Conservation (phyloP, 257 asterid genomes). For the Ilex asprella region DNA sequence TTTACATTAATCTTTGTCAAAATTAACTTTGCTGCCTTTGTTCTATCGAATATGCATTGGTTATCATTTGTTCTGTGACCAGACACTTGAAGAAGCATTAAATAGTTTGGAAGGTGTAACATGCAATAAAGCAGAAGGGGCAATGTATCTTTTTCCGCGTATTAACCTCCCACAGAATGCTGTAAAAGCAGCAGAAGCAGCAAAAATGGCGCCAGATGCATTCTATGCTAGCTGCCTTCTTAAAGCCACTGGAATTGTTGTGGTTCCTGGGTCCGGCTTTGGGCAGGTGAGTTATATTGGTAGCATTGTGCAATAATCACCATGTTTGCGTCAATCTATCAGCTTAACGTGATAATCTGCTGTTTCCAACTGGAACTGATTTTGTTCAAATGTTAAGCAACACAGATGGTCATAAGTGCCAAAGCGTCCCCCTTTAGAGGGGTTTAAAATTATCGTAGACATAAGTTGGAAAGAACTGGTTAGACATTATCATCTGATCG, state of each 20-base stretch:
- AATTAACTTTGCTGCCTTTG: background rate
- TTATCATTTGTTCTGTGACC: background rate
- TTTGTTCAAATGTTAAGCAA: no score
- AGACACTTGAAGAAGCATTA: conserved; percentile 85
- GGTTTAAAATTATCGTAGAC: no score
- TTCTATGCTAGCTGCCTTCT: conserved; percentile 72
- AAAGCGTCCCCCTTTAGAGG: no score
- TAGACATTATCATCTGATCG: no score
- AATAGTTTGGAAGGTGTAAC: conserved; percentile 81
- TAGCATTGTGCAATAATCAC: no score
- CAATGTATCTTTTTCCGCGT: conserved; percentile 92
- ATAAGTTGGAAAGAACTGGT: no score
- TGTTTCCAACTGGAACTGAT: no score
- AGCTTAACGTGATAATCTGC: no score
- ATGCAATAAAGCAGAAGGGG: conserved; percentile 98
- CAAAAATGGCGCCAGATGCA: conserved; percentile 64
- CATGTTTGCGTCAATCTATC: no score
- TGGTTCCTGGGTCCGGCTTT: conserved; percentile 98
- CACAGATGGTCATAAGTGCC: no score
- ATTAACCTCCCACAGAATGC: conserved; percentile 72
- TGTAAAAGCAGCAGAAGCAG: conserved; percentile 74
- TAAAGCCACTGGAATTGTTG: conserved; percentile 81
- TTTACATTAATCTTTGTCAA: no score
- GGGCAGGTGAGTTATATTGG: conserved; percentile 55
- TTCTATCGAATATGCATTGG: background rate